A percentile compares a stretch with the other conserved stretches of the same genome.
phyloP scores from a whole-genome alignment of 495 filamentous ascomycete genomes.

The Xylaria curta region DNA sequence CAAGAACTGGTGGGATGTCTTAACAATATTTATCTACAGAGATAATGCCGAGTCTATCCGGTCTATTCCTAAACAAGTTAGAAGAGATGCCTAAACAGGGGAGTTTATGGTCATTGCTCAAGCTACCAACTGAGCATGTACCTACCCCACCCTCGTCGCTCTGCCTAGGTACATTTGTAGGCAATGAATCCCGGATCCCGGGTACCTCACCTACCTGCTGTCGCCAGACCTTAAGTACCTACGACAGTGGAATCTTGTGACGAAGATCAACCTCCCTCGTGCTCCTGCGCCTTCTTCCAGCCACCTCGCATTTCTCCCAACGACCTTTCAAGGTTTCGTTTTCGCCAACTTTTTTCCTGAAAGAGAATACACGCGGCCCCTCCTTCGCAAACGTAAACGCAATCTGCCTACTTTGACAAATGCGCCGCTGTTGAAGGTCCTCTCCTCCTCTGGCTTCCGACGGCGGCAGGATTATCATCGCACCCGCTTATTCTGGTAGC shows the following conservation, averaged over 20 bases:
- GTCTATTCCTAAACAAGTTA: background rate
- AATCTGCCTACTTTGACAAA: background rate
- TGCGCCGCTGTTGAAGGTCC: constrained; percentile 29
- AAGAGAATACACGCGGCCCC: background rate
- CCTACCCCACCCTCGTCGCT: constrained; percentile 5
- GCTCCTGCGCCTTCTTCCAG: background rate
- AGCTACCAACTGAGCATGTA: constrained; percentile 3
- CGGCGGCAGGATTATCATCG: constrained; percentile 15
- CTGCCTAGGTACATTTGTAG: background rate
- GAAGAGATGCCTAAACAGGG: background rate
- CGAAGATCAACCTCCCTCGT: background rate
- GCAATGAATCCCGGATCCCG: background rate
- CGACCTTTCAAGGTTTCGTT: background rate
- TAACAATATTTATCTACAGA: too few relatives aligned
- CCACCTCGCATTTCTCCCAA: constrained; percentile 15
- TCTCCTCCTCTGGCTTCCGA: constrained; percentile 22
- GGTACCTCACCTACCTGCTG: background rate
- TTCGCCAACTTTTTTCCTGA: background rate
- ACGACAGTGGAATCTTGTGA: constrained; percentile 4
- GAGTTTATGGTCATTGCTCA: constrained; percentile 14
- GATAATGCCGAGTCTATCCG: too few relatives aligned
- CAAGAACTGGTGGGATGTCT: too few relatives aligned
- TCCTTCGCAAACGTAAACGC: background rate
- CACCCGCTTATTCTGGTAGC: background rate
- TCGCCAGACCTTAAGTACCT: too few relatives aligned